Evolutionary conservation across 176 grass and related monocot species (phyloP).

Genomic region (Bonia amplexicaulis): DNA sequence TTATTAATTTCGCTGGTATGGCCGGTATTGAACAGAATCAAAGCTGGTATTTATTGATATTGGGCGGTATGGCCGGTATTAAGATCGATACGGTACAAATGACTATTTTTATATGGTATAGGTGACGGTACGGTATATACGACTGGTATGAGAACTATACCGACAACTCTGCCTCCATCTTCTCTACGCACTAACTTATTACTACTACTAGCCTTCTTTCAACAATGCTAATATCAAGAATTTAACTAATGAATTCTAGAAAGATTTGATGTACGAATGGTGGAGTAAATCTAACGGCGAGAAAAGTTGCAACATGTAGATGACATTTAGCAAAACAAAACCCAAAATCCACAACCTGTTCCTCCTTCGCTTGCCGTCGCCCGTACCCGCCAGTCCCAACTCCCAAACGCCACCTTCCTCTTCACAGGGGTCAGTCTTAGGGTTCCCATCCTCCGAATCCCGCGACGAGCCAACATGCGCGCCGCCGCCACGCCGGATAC

Average conservation of each 20-base stretch:
- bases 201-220: no score
- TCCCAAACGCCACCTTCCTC: slow-evolving; percentile 19
- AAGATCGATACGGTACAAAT: accelerated
- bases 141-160: no score
- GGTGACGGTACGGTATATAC: no score
- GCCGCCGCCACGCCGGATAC: neutral
- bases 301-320: neutral
- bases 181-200: no score
- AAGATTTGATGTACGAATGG: neutral
- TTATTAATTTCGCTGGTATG: no score
- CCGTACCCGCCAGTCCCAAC: neutral
- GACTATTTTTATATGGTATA: no score
- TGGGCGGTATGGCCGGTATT: no score
- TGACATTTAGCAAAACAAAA: neutral
- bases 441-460: slow-evolving; percentile 3
- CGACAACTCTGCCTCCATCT: no score
- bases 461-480: slow-evolving; percentile 31
- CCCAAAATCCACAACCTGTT: neutral
- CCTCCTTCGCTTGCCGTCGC: slow-evolving; percentile 24
- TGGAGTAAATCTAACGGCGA: neutral
- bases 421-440: no score
- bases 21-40: no score
- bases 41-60: no score
- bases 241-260: neutral
- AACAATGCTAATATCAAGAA: neutral